These are phyloP conservation scores for Lophium mytilinum DNA, from an alignment of 495 filamentous ascomycete genomes.

Conservation along the genomic window DNA sequence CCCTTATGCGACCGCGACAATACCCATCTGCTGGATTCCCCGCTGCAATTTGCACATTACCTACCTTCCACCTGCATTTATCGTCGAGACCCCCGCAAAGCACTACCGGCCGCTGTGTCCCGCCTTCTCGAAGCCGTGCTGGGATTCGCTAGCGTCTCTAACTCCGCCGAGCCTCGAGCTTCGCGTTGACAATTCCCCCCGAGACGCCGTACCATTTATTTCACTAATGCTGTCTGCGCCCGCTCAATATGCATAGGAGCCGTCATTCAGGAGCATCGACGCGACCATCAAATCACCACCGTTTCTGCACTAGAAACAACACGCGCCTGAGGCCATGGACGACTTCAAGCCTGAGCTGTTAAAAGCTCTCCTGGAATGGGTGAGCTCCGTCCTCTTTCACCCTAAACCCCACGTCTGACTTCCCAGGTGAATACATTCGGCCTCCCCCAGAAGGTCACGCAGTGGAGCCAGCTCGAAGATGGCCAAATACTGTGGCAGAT, in stretches of 20 bases:
- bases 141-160: too few relatives aligned
- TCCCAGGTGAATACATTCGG: conserved; percentile 27
- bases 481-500: conserved; percentile 65
- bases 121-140: too few relatives aligned
- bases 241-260: conserved; percentile 13
- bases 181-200: too few relatives aligned
- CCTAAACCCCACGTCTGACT: not conserved
- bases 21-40: too few relatives aligned
- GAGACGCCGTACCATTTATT: too few relatives aligned
- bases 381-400: conserved; percentile 10
- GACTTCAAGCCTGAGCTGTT: conserved; percentile 27
- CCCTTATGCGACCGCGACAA: too few relatives aligned
- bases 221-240: not conserved
- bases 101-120: too few relatives aligned
- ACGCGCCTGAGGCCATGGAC: conserved; percentile 13
- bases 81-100: too few relatives aligned
- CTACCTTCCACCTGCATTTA: too few relatives aligned
- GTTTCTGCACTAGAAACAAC: not conserved
- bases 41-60: too few relatives aligned
- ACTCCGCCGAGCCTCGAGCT: too few relatives aligned
- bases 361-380: conserved; percentile 50
- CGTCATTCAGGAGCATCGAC: not conserved
- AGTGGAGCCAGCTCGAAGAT: conserved; percentile 60
- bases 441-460: conserved; percentile 10
- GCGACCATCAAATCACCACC: too few relatives aligned